phyloP scores from a whole-genome alignment of 148 eudicot genomes.

The Salicornia ramosissima region DNA sequence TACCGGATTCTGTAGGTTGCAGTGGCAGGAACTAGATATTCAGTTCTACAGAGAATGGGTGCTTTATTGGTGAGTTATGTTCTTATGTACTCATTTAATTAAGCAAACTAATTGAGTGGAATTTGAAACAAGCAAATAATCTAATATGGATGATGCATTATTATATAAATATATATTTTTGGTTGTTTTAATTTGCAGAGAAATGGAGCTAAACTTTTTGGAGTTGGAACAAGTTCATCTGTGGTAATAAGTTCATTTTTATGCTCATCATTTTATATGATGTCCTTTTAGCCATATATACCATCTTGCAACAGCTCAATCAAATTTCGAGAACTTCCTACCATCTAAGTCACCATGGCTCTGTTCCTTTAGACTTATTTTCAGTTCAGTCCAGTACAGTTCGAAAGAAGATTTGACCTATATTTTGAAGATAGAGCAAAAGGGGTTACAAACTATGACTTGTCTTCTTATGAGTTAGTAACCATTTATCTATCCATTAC shows the following conservation, averaged over 20 bases:
- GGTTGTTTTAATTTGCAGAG: constrained; percentile 54
- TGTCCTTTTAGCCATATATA: background rate
- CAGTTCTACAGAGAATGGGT: constrained; percentile 68
- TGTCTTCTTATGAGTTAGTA: no score
- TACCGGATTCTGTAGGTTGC: constrained; percentile 66
- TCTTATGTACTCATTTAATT: background rate
- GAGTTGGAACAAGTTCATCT: constrained; percentile 77
- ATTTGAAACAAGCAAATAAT: background rate
- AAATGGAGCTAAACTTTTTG: constrained; percentile 85
- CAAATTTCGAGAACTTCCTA: no score
- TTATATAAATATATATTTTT: background rate
- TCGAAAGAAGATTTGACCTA: no score
- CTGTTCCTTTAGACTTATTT: no score
- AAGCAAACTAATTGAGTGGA: background rate
- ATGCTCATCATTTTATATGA: no score
- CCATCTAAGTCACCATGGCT: no score
- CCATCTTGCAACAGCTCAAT: background rate
- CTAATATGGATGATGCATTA: background rate
- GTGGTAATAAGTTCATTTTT: constrained; percentile 32
- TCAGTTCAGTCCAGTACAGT: no score
- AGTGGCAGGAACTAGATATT: constrained; percentile 72
- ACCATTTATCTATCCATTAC: no score
- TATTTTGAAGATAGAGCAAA: no score
- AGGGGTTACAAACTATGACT: no score
- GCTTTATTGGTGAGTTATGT: constrained; percentile 57